Percentiles rank a stretch among this genome's conserved stretches.
Evolutionary conservation across 805 yeast genomes (phyloP).

Genomic region (Pichia pseudocactophila): DNA sequence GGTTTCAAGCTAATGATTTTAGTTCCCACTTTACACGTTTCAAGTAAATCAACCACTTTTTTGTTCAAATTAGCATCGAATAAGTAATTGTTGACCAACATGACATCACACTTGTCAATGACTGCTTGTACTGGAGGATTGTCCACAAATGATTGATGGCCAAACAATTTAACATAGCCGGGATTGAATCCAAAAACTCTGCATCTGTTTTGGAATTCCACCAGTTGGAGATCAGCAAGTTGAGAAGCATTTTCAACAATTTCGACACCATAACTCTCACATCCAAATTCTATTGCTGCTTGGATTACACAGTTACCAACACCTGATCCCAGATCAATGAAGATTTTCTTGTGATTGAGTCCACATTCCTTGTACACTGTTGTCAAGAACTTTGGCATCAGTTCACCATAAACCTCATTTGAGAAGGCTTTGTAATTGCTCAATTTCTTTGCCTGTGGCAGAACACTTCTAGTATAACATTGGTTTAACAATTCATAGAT

Average conservation of each 20-base stretch:
- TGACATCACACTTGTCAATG: constrained; percentile 56
- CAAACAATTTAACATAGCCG: constrained; percentile 48
- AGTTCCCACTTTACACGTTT: constrained; percentile 61
- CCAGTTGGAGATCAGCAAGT: constrained; percentile 51
- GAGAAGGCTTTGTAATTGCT: constrained; percentile 78
- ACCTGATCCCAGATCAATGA: constrained; percentile 88
- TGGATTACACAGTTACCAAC: constrained; percentile 89
- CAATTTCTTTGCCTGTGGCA: constrained; percentile 59
- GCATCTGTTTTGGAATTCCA: constrained; percentile 50
- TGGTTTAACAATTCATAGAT: constrained; percentile 65
- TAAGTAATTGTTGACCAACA: constrained; percentile 74
- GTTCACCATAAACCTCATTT: constrained; percentile 84
- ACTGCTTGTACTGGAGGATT: constrained; percentile 46
- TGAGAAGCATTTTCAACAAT: constrained; percentile 76
- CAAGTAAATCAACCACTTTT: constrained; percentile 53
- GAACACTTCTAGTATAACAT: constrained; percentile 67
- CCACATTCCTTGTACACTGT: constrained; percentile 54
- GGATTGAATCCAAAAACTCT: constrained; percentile 54
- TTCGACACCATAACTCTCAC: constrained; percentile 82
- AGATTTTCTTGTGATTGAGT: constrained; percentile 44
- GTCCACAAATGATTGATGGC: constrained; percentile 63
- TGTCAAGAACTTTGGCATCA: constrained; percentile 69
- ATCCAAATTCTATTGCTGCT: constrained; percentile 81
- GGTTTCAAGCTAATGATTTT: constrained; percentile 73
- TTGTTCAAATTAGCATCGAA: constrained; percentile 70